Conservation (phyloP, 495 filamentous ascomycete species). For the Neurospora sp. region DNA sequence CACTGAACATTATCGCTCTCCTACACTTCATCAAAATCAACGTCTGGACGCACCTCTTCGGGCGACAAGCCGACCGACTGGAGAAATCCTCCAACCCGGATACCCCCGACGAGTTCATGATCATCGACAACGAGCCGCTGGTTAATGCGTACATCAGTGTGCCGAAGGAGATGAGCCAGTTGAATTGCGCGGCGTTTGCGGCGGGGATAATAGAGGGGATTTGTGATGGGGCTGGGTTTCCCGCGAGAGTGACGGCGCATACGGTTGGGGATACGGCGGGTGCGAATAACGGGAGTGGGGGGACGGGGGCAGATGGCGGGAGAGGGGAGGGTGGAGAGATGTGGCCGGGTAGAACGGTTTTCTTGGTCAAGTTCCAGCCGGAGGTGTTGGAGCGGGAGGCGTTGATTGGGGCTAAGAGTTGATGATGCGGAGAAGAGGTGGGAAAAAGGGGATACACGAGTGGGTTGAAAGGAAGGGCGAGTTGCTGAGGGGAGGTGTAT, state of each 20-base stretch:
- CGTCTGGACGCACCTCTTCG: constrained; percentile 87
- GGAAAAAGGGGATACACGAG: background rate
- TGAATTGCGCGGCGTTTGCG: constrained; percentile 94
- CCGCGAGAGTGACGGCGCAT: constrained; percentile 84
- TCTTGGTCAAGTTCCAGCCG: constrained; percentile 80
- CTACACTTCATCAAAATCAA: constrained; percentile 89
- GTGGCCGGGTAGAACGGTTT: constrained; percentile 94
- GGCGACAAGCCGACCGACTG: constrained; percentile 77
- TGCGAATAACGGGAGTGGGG: background rate
- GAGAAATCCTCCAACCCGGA: constrained; percentile 75
- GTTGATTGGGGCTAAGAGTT: constrained; percentile 34
- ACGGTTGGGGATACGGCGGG: constrained; percentile 40
- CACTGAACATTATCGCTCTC: constrained; percentile 79
- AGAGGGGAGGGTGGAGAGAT: constrained; percentile 67
- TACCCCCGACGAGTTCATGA: constrained; percentile 93
- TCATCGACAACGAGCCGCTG: constrained; percentile 90
- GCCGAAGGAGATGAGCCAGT: constrained; percentile 86
- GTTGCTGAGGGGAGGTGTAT: background rate
- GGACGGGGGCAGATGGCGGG: background rate
- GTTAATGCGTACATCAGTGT: constrained; percentile 90
- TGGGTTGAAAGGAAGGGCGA: background rate
- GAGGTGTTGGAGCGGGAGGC: constrained; percentile 89
- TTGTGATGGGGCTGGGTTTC: constrained; percentile 84
- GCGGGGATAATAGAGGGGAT: constrained; percentile 94
- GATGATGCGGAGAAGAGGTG: background rate